Conservation (phyloP, 306 rosid genomes). For the Gillenia trifoliata region DNA sequence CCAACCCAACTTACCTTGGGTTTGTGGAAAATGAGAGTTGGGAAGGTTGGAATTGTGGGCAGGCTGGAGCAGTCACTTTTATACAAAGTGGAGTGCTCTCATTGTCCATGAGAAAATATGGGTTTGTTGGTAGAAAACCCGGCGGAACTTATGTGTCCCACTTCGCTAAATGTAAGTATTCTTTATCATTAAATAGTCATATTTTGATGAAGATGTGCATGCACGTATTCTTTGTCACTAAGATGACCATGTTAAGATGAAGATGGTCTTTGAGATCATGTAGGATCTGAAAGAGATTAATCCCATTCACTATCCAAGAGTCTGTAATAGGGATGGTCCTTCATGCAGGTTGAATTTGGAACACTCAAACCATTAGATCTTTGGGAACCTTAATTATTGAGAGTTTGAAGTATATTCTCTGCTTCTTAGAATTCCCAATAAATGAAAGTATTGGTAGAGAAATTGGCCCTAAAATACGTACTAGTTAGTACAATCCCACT, state of each 20-base stretch:
- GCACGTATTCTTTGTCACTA: not conserved
- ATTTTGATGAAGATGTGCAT: not conserved
- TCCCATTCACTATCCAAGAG: not conserved
- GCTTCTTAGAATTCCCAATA: not conserved
- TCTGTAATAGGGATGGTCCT: not conserved
- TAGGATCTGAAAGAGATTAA: not conserved
- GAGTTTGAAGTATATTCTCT: not conserved
- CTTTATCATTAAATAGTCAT: not conserved
- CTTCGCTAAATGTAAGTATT: not conserved
- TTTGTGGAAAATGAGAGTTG: not conserved
- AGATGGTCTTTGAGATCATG: not conserved
- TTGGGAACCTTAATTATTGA: not conserved
- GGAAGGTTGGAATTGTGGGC: not conserved
- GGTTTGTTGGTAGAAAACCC: not conserved
- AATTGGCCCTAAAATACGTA: not conserved
- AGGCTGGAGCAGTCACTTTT: not conserved
- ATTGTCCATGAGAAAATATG: not conserved
- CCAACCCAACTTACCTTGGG: not conserved
- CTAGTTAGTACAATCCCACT: not conserved
- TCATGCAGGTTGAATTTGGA: not conserved
- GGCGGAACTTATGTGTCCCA: not conserved
- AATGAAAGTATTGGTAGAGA: not conserved
- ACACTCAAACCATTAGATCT: not conserved
- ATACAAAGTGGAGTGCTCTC: not conserved
- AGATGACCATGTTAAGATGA: not conserved